phyloP scores from a whole-genome alignment of 2,329 filamentous ascomycete species.

The Ophiostoma sp. region DNA sequence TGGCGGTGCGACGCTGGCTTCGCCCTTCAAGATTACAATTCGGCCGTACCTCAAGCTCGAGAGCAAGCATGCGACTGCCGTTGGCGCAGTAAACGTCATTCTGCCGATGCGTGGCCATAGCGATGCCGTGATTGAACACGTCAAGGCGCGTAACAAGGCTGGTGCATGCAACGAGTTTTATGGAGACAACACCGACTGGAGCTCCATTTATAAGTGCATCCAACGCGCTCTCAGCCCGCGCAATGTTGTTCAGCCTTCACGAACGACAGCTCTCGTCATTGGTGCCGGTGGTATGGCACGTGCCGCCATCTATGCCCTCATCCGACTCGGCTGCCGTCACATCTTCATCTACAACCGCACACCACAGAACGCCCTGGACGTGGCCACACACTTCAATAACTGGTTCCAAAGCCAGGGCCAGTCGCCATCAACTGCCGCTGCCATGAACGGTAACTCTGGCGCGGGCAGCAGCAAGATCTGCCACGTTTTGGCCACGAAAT shows the following conservation, averaged over 20 bases:
- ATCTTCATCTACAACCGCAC: constrained; percentile 74
- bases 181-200: constrained; percentile 51
- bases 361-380: constrained; percentile 56
- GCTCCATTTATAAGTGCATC: constrained; percentile 54
- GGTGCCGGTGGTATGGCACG: constrained; percentile 71
- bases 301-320: constrained; percentile 70
- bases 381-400: constrained; percentile 67
- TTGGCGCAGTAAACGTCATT: constrained; percentile 71
- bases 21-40: constrained; percentile 70
- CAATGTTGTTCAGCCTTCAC: constrained; percentile 56
- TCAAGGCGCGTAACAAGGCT: constrained; percentile 59
- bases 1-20: constrained; percentile 66
- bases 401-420: constrained; percentile 43
- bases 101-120: constrained; percentile 61
- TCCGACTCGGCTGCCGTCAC: constrained; percentile 70
- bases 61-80: constrained; percentile 67
- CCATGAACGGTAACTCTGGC: constrained; percentile 7
- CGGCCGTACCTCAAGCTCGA: constrained; percentile 64
- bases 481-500: constrained; percentile 57
- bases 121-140: constrained; percentile 48
- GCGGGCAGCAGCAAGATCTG: constrained; percentile 40
- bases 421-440: constrained; percentile 30
- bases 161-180: constrained; percentile 65
- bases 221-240: constrained; percentile 69
- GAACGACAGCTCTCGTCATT: constrained; percentile 57